phyloP scores from a whole-genome alignment of 495 filamentous ascomycete species.

The Aspergillus incahuasiensis region DNA sequence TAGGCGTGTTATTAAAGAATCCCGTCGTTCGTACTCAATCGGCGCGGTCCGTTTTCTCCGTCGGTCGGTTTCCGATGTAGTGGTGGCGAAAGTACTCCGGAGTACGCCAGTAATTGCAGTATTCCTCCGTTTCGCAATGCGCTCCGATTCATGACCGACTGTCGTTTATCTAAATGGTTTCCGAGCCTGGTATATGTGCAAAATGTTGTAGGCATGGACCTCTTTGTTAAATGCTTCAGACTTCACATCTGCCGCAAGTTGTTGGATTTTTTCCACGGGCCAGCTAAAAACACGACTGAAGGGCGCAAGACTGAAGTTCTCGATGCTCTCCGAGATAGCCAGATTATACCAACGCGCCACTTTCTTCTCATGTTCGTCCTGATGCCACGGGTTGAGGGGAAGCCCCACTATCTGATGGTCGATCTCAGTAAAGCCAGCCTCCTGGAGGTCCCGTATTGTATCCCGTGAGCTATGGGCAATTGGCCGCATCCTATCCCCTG shows the following conservation, averaged over 20 bases:
- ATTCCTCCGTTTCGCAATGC: not conserved
- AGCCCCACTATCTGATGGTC: slow-evolving; percentile 67
- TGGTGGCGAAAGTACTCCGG: not conserved
- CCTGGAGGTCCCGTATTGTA: slow-evolving; percentile 58
- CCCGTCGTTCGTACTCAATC: not conserved
- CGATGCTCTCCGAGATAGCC: slow-evolving; percentile 64
- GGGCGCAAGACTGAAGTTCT: slow-evolving; percentile 69
- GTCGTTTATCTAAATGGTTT: slow-evolving; percentile 23
- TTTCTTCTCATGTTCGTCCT: slow-evolving; percentile 61
- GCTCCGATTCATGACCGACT: not conserved
- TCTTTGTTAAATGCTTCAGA: slow-evolving; percentile 65
- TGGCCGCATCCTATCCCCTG: slow-evolving; percentile 57
- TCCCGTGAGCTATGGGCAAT: slow-evolving; percentile 58
- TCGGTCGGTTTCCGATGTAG: not conserved
- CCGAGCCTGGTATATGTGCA: slow-evolving; percentile 53
- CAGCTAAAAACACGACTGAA: slow-evolving; percentile 64
- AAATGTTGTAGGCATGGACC: slow-evolving; percentile 66
- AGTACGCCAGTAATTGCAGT: not conserved
- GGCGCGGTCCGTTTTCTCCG: not conserved
- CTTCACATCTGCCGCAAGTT: slow-evolving; percentile 58
- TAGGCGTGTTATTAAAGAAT: not conserved
- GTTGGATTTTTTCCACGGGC: slow-evolving; percentile 59
- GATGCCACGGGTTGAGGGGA: slow-evolving; percentile 76
- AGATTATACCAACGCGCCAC: slow-evolving; percentile 85
- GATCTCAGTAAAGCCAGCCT: slow-evolving; percentile 80